phyloP scores from a whole-genome alignment of 2,329 filamentous ascomycete species.

The Zymoseptoria brevis region DNA sequence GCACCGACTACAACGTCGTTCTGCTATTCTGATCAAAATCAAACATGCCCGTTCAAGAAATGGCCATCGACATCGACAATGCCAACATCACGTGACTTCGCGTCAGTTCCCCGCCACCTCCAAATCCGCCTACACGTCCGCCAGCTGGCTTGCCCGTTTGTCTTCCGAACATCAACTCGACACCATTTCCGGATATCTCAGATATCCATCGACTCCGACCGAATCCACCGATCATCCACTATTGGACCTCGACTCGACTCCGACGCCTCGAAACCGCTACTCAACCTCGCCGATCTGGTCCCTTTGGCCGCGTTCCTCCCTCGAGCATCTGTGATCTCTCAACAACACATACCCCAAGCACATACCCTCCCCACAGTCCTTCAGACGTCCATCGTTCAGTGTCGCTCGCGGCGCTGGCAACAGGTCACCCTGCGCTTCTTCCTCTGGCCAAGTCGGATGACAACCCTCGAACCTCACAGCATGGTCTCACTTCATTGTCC shows the following conservation, averaged over 20 bases:
- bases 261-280: constrained; percentile 7
- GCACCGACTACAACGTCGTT: neutral
- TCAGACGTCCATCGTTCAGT: constrained; percentile 62
- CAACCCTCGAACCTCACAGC: constrained; percentile 43
- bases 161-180: neutral
- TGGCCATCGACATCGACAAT: neutral
- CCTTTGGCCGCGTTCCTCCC: constrained; percentile 7
- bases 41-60: neutral
- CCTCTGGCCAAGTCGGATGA: constrained; percentile 5
- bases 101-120: constrained; percentile 2
- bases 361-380: constrained; percentile 72
- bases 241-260: constrained; percentile 9
- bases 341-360: constrained; percentile 46
- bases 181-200: constrained; percentile 6
- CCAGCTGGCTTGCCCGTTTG: neutral
- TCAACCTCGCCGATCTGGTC: constrained; percentile 16
- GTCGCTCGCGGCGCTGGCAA: constrained; percentile 37
- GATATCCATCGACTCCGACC: constrained; percentile 5
- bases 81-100: neutral
- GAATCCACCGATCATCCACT: neutral
- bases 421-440: constrained; percentile 26
- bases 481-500: constrained; percentile 47
- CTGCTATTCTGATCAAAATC: neutral
- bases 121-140: neutral
- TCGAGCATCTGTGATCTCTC: constrained; percentile 23